Base-by-base conservation (phyloP, 1,139 yeast genomes). In the Candida tropicalis region DNA sequence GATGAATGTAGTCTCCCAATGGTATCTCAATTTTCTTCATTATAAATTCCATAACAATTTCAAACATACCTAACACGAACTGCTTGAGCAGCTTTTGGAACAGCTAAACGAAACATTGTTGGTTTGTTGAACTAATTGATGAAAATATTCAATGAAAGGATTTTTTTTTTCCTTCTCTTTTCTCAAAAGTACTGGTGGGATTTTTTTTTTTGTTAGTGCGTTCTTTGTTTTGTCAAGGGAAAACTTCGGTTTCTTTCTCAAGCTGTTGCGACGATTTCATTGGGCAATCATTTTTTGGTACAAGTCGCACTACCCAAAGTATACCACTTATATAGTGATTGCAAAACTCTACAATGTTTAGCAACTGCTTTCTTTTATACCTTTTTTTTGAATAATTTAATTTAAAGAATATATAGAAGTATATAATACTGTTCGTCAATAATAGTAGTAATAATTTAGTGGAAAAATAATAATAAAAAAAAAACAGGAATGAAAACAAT, bases 21-120 rank as follows among this genome's bases (percentile, higher is more conserved):
- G 17, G 15, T 34, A 24, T 23, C 15, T 23, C 37, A 23, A 12
- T 12, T 27, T 3, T 2, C 16, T 11, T 27, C 17, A 12, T 12
- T 12, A n/a, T 27, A 5, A 3, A 11, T 8, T 12, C 16, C 7
- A 7, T 13, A 26, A 12, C 7, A 4, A 12, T n/a, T n/a, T n/a
- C n/a, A 38, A 41, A 77, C 82, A 62, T 73, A 78, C 82, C 82
- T 78, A 55, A 77, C 75, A 60, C 79, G 44, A 62, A 57, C 71
- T 64, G 66, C 35, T 38, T 85, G 85, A 73, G 79, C 81, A 62
- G 73, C 79, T 67, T 76, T 81, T 60, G 70, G 66, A 62, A 80
- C 79, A 69, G 83, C 79, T 75, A 80, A 77, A 68, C 83, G 80
- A 73, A 81, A 81, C 87, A 82, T 82, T 54, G 28, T 35, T 50